Evolutionary conservation across 306 rosid genomes (phyloP).

Genomic region (Benincasa hispida): DNA sequence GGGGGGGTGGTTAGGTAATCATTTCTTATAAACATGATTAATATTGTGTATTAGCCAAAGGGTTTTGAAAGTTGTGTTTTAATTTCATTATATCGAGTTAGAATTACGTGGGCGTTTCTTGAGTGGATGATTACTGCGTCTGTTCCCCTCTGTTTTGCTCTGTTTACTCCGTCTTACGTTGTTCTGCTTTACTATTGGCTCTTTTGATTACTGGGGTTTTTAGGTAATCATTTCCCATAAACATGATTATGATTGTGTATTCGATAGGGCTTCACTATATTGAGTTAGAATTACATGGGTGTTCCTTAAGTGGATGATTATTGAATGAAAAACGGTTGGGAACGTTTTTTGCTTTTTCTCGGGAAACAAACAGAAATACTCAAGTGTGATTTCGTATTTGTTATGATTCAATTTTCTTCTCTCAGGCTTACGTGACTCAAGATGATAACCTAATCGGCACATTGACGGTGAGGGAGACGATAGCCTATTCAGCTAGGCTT

Average conservation of each 20-base stretch:
- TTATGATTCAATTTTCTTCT: not conserved
- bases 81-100: not conserved
- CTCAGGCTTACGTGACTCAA: slow-evolving; percentile 94
- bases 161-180: too few species aligned
- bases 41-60: too few species aligned
- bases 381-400: not conserved
- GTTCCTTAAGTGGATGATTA: not conserved
- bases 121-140: not conserved
- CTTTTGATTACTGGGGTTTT: too few species aligned
- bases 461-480: slow-evolving; percentile 74
- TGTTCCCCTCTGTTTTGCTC: too few species aligned
- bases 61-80: too few species aligned
- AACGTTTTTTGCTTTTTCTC: not conserved
- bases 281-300: not conserved
- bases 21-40: too few species aligned
- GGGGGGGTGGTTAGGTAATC: not conserved
- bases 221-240: not conserved
- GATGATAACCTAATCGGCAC: slow-evolving; percentile 95
- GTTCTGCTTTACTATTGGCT: too few species aligned
- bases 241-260: not conserved
- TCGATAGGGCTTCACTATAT: not conserved
- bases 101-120: not conserved
- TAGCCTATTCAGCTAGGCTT: slow-evolving; percentile 67
- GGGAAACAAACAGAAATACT: not conserved
- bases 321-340: not conserved